These are phyloP conservation scores for Bromus sterilis DNA, from an alignment of 176 grass and related monocot species.

Conservation along the genomic window DNA sequence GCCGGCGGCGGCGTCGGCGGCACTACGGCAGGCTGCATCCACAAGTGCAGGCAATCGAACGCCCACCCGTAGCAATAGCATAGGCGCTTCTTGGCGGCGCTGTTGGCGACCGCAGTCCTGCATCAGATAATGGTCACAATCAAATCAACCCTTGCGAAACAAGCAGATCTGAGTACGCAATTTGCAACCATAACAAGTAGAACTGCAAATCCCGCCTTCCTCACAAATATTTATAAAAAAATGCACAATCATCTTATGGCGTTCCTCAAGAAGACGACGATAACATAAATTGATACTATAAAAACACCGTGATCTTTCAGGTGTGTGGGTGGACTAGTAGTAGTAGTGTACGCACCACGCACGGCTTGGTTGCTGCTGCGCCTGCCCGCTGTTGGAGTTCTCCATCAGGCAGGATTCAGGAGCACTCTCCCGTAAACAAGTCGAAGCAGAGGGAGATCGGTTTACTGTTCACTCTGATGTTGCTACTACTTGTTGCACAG, in stretches of 20 bases:
- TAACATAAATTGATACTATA: neutral
- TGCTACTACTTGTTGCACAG: neutral
- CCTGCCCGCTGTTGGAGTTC: neutral
- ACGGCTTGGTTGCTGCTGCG: neutral
- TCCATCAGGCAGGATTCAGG: neutral
- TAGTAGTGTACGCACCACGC: neutral
- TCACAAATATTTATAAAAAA: neutral
- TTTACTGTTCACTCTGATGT: neutral
- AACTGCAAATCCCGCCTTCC: neutral
- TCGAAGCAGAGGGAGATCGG: neutral
- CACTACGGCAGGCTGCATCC: neutral
- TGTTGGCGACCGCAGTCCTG: neutral
- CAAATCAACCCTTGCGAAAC: neutral
- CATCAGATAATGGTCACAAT: neutral
- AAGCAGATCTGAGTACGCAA: neutral
- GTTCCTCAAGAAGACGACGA: neutral
- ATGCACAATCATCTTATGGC: neutral
- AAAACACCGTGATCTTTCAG: neutral
- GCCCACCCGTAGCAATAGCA: conserved; percentile 29
- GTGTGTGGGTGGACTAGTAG: too few species aligned
- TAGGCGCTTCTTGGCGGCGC: neutral
- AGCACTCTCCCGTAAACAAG: neutral
- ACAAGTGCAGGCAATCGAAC: conserved; percentile 9
- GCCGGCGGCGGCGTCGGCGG: neutral
- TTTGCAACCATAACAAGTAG: neutral